phyloP scores from a whole-genome alignment of 2,329 filamentous ascomycete genomes.

The Monosporascus sp. region DNA sequence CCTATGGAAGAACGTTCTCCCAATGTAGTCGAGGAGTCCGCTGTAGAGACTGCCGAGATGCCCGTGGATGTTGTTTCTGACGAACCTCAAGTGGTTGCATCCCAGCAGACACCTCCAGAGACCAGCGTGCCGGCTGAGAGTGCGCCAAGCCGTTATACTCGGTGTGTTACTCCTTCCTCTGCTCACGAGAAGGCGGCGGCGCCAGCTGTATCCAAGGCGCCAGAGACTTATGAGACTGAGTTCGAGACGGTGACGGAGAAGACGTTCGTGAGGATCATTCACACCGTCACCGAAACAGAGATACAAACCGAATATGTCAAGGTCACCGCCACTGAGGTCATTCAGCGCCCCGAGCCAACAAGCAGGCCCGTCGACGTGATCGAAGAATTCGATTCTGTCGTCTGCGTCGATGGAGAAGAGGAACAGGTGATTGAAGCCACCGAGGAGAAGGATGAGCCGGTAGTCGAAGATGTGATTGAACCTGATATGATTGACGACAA shows the following conservation, averaged over 20 bases:
- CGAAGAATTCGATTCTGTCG: background rate
- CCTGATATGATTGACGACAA: too few relatives aligned
- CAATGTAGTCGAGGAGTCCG: background rate
- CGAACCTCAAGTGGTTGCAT: too few relatives aligned
- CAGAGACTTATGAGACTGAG: conserved; percentile 16
- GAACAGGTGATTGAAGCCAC: background rate
- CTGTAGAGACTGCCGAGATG: background rate
- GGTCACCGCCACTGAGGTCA: conserved; percentile 4
- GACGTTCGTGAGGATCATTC: conserved; percentile 27
- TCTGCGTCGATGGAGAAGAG: background rate
- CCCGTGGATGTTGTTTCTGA: background rate
- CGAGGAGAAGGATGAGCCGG: background rate
- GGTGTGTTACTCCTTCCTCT: background rate
- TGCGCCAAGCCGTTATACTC: background rate
- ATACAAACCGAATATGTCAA: conserved; percentile 24
- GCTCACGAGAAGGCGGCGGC: background rate
- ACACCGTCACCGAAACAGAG: conserved; percentile 29
- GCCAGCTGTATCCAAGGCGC: conserved; percentile 1
- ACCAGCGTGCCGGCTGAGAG: background rate
- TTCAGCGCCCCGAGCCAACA: background rate
- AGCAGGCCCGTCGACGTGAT: background rate
- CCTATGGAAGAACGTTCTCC: background rate
- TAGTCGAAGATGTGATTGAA: background rate
- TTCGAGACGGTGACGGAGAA: conserved; percentile 22
- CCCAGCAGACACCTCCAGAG: background rate